phyloP scores from a whole-genome alignment of 2,329 filamentous ascomycete species.

The Talaromyces sp. region DNA sequence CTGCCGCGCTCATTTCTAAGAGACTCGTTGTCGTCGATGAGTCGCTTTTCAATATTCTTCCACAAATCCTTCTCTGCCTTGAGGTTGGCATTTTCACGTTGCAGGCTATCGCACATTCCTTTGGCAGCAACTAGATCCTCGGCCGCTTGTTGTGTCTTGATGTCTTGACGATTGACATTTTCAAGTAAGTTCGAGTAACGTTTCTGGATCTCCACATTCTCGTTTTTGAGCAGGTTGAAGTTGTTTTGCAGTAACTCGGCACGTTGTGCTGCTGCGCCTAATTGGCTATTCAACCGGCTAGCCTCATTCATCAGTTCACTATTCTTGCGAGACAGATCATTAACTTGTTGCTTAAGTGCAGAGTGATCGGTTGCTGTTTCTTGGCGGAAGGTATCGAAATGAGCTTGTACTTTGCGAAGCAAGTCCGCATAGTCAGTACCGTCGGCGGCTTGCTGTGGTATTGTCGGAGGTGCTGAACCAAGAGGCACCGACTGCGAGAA shows the following conservation, averaged over 20 bases:
- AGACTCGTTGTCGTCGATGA: slow-evolving; percentile 82
- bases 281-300: slow-evolving; percentile 73
- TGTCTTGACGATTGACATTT: slow-evolving; percentile 81
- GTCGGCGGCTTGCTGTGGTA: slow-evolving; percentile 45
- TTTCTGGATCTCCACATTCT: slow-evolving; percentile 84
- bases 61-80: slow-evolving; percentile 93
- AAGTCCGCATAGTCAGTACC: slow-evolving; percentile 71
- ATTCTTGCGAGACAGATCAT: slow-evolving; percentile 77
- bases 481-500: slow-evolving; percentile 70
- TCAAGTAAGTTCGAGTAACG: slow-evolving; percentile 74
- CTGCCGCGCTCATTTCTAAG: slow-evolving; percentile 80
- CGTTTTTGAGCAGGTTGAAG: slow-evolving; percentile 74
- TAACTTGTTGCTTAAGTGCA: slow-evolving; percentile 79
- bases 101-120: slow-evolving; percentile 77
- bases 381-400: slow-evolving; percentile 85
- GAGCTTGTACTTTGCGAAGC: slow-evolving; percentile 79
- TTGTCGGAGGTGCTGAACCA: slow-evolving; percentile 46
- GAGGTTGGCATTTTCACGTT: slow-evolving; percentile 85
- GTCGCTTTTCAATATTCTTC: slow-evolving; percentile 86
- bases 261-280: slow-evolving; percentile 75
- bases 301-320: slow-evolving; percentile 77
- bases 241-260: slow-evolving; percentile 89
- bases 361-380: slow-evolving; percentile 78
- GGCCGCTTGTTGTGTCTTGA: slow-evolving; percentile 83
- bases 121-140: slow-evolving; percentile 88